Evolutionary conservation across 345 rosid genomes (phyloP).

Genomic region (Corchorus olitorius): DNA sequence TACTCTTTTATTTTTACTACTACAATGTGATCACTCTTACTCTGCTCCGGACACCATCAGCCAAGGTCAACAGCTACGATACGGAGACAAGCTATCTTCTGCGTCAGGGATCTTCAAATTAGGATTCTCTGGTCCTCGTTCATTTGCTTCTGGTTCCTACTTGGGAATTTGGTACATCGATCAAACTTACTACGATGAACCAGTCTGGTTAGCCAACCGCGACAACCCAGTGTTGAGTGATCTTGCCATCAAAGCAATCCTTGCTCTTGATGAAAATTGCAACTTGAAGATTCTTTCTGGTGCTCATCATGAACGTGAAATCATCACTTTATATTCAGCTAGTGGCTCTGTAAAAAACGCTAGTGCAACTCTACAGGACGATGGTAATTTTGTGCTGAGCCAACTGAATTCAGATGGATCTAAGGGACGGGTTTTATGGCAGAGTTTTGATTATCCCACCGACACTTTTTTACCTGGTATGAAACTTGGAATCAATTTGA

Average conservation of each 20-base stretch:
- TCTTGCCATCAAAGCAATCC: constrained; percentile 32
- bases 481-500: constrained; percentile 24
- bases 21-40: too few relatives aligned
- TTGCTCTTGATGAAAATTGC: constrained; percentile 32
- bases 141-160: background rate
- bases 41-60: too few relatives aligned
- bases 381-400: constrained; percentile 20
- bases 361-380: constrained; percentile 9
- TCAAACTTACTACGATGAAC: constrained; percentile 12
- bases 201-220: constrained; percentile 42
- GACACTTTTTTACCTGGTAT: constrained; percentile 31
- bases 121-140: background rate
- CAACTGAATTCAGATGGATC: constrained; percentile 24
- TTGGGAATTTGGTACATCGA: constrained; percentile 36
- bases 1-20: too few relatives aligned
- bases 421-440: constrained; percentile 29
- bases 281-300: constrained; percentile 27
- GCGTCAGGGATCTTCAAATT: constrained; percentile 33
- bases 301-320: constrained; percentile 9
- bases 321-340: constrained; percentile 1
- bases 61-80: too few relatives aligned
- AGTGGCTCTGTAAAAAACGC: background rate
- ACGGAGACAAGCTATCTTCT: constrained; percentile 23
- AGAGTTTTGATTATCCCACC: constrained; percentile 46
- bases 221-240: constrained; percentile 17